A percentile compares a stretch with the other conserved stretches of the same genome.
phyloP scores from a whole-genome alignment of 176 grass and related monocot species.

The Tillandsia fasciculata region DNA sequence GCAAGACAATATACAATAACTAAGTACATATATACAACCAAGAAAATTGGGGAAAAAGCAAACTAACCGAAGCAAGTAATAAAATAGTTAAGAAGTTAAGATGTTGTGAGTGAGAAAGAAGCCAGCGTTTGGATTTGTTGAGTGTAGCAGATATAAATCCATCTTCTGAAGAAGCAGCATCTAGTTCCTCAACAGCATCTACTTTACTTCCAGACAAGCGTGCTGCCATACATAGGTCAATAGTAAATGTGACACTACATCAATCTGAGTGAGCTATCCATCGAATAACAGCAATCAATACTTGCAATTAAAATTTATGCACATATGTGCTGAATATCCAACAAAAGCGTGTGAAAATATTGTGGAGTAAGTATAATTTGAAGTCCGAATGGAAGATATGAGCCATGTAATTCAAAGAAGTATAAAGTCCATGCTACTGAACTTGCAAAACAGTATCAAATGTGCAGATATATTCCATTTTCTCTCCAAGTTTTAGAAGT shows the following conservation, averaged over 20 bases:
- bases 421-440: no score
- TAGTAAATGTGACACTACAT: slow-evolving; percentile 4
- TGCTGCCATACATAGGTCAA: slow-evolving; percentile 40
- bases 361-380: neutral
- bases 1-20: slow-evolving; percentile 27
- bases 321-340: neutral
- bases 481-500: no score
- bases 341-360: neutral
- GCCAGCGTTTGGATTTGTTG: slow-evolving; percentile 64
- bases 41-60: slow-evolving; percentile 21
- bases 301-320: neutral
- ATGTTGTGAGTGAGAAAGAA: slow-evolving; percentile 67
- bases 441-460: no score
- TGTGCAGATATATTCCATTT: no score
- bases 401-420: no score
- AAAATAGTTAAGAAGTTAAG: slow-evolving; percentile 78
- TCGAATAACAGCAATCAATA: neutral
- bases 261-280: slow-evolving; percentile 20
- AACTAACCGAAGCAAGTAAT: slow-evolving; percentile 86
- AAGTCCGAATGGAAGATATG: no score
- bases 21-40: neutral
- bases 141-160: slow-evolving; percentile 45
- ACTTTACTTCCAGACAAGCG: slow-evolving; percentile 63
- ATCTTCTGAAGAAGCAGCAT: slow-evolving; percentile 42
- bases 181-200: slow-evolving; percentile 52